Conservation (phyloP, 2,329 filamentous ascomycete species). For the Arthrobotrys sphaeroides region DNA sequence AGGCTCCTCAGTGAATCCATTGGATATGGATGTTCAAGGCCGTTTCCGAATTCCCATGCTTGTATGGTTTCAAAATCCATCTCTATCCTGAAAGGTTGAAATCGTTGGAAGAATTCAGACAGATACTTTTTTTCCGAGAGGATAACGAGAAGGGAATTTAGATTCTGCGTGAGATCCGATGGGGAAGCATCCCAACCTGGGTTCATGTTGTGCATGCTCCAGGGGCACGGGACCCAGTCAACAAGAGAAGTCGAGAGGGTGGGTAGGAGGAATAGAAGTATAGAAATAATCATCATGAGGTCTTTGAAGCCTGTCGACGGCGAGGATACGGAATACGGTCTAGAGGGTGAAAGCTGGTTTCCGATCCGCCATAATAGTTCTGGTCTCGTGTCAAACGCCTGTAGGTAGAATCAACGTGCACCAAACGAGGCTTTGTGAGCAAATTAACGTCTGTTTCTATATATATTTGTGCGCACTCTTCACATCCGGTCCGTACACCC, state of each 20-base stretch:
- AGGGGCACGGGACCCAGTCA: slow-evolving; percentile 1
- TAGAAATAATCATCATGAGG: background rate
- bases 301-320: background rate
- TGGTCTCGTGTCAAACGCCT: too few species aligned
- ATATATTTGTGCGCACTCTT: too few species aligned
- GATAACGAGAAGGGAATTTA: background rate
- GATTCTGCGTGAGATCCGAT: slow-evolving; percentile 16
- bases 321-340: too few species aligned
- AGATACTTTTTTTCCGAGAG: slow-evolving; percentile 1
- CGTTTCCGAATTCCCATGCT: slow-evolving; percentile 12
- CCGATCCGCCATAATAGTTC: too few species aligned
- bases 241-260: background rate
- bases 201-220: background rate
- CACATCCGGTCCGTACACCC: too few species aligned
- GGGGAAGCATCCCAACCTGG: background rate
- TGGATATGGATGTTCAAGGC: background rate
- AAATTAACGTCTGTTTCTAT: too few species aligned
- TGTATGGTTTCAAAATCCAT: background rate
- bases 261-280: background rate
- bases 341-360: too few species aligned
- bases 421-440: too few species aligned
- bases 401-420: too few species aligned
- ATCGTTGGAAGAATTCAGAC: background rate
- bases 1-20: slow-evolving; percentile 10
- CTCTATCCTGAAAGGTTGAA: background rate